A percentile compares a stretch with the other conserved stretches of the same genome.
Evolutionary conservation across 2,329 filamentous ascomycete species (phyloP).

Genomic region (Elsinoe necatrix): DNA sequence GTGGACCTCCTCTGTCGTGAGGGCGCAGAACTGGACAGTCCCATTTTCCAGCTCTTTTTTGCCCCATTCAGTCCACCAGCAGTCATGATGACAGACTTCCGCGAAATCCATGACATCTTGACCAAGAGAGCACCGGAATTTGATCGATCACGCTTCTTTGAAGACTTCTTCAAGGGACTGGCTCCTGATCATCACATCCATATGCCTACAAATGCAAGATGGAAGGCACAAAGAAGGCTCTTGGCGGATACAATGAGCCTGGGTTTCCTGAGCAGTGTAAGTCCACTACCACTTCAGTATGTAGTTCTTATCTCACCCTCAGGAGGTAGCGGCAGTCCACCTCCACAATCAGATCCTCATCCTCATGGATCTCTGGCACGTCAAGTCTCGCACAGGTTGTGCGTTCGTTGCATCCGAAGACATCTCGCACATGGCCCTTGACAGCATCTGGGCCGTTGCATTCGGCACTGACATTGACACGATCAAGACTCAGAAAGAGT

Average conservation of each 20-base stretch:
- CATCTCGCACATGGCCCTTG: constrained; percentile 30
- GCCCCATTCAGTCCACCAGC: constrained; percentile 37
- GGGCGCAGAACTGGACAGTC: constrained; percentile 27
- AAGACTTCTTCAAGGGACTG: constrained; percentile 22
- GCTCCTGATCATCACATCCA: constrained; percentile 23
- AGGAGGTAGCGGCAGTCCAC: constrained; percentile 23
- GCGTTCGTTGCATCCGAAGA: constrained; percentile 32
- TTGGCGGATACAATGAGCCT: constrained; percentile 26
- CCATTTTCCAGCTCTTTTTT: constrained; percentile 43
- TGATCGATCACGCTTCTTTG: constrained; percentile 34
- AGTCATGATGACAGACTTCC: constrained; percentile 38
- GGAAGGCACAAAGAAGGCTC: constrained; percentile 22
- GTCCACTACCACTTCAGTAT: too few relatives aligned
- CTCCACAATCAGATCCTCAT: constrained; percentile 22
- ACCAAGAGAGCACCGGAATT: constrained; percentile 39
- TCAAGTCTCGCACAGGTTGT: constrained; percentile 25
- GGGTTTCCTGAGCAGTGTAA: constrained; percentile 22
- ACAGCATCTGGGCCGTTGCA: constrained; percentile 34
- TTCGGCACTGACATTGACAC: constrained; percentile 31
- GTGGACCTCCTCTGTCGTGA: constrained; percentile 18
- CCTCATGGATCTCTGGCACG: constrained; percentile 28
- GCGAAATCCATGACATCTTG: constrained; percentile 39
- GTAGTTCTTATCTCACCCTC: background rate
- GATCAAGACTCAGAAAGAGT: constrained; percentile 18
- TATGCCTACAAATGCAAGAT: constrained; percentile 22